Evolutionary conservation across 2,329 filamentous ascomycete species (phyloP).

Genomic region (Colletotrichum salicis): DNA sequence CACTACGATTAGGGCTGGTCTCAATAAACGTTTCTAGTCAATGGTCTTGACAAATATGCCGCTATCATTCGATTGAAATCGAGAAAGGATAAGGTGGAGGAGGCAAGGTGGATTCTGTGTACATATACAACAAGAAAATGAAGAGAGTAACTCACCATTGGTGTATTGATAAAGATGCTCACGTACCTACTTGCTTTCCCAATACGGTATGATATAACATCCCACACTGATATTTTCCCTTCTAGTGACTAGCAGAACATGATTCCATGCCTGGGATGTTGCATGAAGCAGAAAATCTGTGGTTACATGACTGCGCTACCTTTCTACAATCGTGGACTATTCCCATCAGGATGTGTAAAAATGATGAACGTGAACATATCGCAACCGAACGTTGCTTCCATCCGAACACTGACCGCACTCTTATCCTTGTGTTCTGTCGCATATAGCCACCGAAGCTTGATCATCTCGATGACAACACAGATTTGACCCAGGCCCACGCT

Average conservation of each 20-base stretch:
- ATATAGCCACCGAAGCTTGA: neutral
- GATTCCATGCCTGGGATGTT: too few species aligned
- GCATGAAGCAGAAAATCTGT: too few species aligned
- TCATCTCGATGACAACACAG: neutral
- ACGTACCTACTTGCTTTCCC: too few species aligned
- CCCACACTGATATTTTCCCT: too few species aligned
- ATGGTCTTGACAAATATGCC: neutral
- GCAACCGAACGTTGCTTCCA: neutral
- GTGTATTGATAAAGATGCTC: too few species aligned
- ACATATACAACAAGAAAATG: too few species aligned
- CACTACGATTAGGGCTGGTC: neutral
- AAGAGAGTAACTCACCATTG: too few species aligned
- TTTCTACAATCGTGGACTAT: neutral
- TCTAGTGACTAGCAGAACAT: too few species aligned
- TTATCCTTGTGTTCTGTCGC: neutral
- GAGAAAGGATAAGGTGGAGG: too few species aligned
- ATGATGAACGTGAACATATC: neutral
- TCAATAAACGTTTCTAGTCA: neutral
- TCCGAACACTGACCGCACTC: neutral
- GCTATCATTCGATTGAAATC: neutral
- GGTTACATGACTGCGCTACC: too few species aligned
- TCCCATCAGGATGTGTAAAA: neutral
- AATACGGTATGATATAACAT: too few species aligned
- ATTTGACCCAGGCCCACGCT: neutral
- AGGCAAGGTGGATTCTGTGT: too few species aligned